Conservation (phyloP, 2,329 filamentous ascomycete species). For the Phialocephala subalpina region DNA sequence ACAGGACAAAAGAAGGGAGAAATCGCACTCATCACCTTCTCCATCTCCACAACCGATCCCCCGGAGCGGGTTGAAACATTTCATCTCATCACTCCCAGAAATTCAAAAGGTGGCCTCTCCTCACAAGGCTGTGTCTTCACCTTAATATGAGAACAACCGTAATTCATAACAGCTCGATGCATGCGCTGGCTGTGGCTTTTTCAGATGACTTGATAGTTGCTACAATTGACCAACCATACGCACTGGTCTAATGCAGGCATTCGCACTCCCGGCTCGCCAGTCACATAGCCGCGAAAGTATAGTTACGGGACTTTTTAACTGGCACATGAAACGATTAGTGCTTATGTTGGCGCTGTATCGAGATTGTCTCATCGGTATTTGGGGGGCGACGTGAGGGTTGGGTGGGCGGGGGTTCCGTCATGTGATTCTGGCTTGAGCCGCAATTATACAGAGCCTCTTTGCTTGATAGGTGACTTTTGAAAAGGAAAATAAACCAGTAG, state of each 20-base stretch:
- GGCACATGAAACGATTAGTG: conserved; percentile 27
- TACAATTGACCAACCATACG: conserved; percentile 1
- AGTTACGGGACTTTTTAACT: conserved; percentile 3
- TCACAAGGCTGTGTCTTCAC: neutral
- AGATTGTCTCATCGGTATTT: conserved; percentile 2
- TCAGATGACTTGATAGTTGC: conserved; percentile 8
- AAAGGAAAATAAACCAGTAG: too few relatives aligned
- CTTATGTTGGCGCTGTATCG: conserved; percentile 10
- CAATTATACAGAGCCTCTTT: neutral
- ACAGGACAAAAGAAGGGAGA: neutral
- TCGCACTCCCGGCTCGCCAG: conserved; percentile 6
- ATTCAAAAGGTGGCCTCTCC: neutral
- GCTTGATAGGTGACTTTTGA: too few relatives aligned
- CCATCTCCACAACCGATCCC: neutral
- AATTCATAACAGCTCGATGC: neutral
- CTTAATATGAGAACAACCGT: neutral
- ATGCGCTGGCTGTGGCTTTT: conserved; percentile 4
- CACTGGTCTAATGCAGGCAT: neutral
- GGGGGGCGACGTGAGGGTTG: neutral
- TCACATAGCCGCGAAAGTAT: conserved; percentile 22
- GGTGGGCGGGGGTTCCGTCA: neutral
- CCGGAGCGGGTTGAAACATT: neutral
- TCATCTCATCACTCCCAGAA: neutral
- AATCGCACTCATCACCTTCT: neutral
- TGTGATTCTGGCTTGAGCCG: neutral